Conservation (phyloP, 148 eudicot species). For the Suaeda aralocaspica region DNA sequence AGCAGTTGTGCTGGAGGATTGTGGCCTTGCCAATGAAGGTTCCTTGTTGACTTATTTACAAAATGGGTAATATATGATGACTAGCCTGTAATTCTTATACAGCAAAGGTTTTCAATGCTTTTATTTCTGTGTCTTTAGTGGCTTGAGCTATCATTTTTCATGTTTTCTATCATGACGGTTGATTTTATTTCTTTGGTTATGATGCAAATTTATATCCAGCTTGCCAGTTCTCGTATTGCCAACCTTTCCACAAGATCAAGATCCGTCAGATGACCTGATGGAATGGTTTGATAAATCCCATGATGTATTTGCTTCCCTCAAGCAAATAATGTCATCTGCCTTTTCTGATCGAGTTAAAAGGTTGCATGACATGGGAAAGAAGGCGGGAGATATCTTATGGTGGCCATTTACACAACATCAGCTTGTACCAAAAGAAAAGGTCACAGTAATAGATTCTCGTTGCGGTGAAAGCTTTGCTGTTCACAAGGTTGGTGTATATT, state of each 20-base stretch:
- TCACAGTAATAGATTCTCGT: constrained; percentile 95
- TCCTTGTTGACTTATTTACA: constrained; percentile 64
- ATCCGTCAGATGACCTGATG: constrained; percentile 71
- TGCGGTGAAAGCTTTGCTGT: constrained; percentile 86
- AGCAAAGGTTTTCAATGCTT: too few relatives aligned
- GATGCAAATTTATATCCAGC: constrained; percentile 35
- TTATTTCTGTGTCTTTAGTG: too few relatives aligned
- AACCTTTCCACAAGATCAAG: constrained; percentile 71
- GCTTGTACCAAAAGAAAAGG: constrained; percentile 65
- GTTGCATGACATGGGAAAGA: constrained; percentile 64
- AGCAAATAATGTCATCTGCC: constrained; percentile 54
- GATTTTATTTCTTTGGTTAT: constrained; percentile 12
- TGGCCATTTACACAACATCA: constrained; percentile 99
- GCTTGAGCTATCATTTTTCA: neutral
- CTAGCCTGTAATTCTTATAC: neutral
- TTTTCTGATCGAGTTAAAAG: constrained; percentile 60
- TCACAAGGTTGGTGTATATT: constrained; percentile 53
- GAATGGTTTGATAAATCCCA: constrained; percentile 69
- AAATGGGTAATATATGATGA: constrained; percentile 45
- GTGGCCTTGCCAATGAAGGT: constrained; percentile 66
- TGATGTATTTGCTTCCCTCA: constrained; percentile 55
- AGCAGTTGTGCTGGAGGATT: constrained; percentile 79
- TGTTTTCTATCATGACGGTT: neutral
- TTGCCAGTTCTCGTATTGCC: constrained; percentile 88
- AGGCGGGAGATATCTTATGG: constrained; percentile 76